Conservation (phyloP, 2,329 filamentous ascomycete species). For the Aspergillus carbonarius region DNA sequence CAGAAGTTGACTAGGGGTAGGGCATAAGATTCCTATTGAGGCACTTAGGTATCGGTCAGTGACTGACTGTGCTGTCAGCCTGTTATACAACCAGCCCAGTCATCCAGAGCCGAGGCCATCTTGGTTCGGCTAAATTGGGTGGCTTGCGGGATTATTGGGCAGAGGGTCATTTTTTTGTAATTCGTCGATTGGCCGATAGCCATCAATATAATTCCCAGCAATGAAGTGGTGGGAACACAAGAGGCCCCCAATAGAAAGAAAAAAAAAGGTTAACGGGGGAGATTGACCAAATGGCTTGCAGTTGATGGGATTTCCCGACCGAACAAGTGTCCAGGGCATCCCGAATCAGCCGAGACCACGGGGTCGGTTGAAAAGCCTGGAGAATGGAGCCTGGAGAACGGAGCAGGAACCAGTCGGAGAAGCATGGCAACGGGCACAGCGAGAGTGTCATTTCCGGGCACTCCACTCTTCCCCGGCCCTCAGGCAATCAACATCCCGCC, state of each 20-base stretch:
- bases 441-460: neutral
- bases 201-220: neutral
- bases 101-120: neutral
- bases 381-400: neutral
- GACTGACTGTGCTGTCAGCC: neutral
- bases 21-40: neutral
- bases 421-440: neutral
- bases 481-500: neutral
- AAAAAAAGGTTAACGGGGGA: too few species aligned
- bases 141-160: neutral
- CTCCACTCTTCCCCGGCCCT: constrained; percentile 1
- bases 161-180: neutral
- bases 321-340: neutral
- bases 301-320: neutral
- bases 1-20: neutral
- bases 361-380: neutral
- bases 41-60: neutral
- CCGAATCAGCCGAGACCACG: neutral
- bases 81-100: neutral
- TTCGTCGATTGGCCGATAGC: neutral
- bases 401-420: neutral
- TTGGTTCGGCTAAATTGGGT: neutral
- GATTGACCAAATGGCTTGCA: neutral
- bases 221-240: neutral
- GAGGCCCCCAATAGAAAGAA: neutral